Evolutionary conservation across 176 grass and related monocot genomes (phyloP).

Genomic region (Carex littledalei): DNA sequence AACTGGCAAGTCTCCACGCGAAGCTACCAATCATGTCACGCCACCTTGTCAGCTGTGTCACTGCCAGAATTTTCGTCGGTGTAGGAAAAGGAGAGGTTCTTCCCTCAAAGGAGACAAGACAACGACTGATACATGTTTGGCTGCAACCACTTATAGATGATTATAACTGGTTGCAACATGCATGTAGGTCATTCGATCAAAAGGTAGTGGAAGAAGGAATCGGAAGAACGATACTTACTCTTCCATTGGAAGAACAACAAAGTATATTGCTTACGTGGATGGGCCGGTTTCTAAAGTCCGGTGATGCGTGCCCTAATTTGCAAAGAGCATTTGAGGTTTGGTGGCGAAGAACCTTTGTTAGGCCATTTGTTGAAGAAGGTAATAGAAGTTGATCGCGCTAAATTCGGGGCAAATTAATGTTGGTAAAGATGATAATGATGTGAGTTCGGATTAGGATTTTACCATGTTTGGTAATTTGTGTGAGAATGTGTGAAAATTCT

Average conservation of each 20-base stretch:
- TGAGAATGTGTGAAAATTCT: constrained; percentile 23
- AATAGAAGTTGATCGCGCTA: neutral
- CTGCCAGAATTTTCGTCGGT: constrained; percentile 51
- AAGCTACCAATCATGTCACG: constrained; percentile 64
- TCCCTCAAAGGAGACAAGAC: constrained; percentile 54
- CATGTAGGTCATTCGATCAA: constrained; percentile 58
- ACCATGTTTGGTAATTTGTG: neutral
- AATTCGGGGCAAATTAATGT: neutral
- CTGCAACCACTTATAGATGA: constrained; percentile 76
- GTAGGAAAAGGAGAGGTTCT: constrained; percentile 59
- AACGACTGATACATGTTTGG: constrained; percentile 59
- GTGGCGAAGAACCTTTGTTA: constrained; percentile 87
- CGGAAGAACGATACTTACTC: constrained; percentile 57
- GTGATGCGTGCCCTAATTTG: constrained; percentile 67
- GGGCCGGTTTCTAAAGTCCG: constrained; percentile 56
- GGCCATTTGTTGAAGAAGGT: constrained; percentile 57
- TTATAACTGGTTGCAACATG: constrained; percentile 74
- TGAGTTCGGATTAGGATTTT: constrained; percentile 15
- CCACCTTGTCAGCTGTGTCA: constrained; percentile 61
- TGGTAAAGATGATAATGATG: neutral
- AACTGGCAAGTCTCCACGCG: constrained; percentile 53
- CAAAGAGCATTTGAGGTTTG: constrained; percentile 89
- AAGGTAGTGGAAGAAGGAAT: constrained; percentile 75
- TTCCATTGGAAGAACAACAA: constrained; percentile 76
- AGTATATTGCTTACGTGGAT: constrained; percentile 63